Percentiles rank a stretch among this genome's conserved stretches.
phyloP scores from a whole-genome alignment of 1,284 basidiomycete genomes.

The Pascua sp. region DNA sequence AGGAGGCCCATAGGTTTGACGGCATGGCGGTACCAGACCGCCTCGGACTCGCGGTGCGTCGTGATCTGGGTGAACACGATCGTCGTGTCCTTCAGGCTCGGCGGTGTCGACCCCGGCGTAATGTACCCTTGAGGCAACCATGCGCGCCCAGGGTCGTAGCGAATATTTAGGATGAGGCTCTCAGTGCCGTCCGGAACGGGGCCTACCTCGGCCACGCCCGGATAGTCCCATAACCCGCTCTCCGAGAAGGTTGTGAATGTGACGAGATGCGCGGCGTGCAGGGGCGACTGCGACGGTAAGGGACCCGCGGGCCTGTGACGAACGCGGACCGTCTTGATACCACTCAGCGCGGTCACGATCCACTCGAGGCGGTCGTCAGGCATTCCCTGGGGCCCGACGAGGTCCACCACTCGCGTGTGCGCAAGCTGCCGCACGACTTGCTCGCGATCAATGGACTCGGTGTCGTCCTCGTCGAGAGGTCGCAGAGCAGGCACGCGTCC shows the following conservation, averaged over 20 bases:
- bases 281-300: not conserved
- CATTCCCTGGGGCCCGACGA: conserved; percentile 6
- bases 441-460: not conserved
- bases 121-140: conserved; percentile 14
- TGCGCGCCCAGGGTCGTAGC: conserved; percentile 13
- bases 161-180: conserved; percentile 12
- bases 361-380: conserved; percentile 1
- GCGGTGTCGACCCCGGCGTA: conserved; percentile 1
- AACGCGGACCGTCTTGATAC: conserved; percentile 5
- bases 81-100: not conserved
- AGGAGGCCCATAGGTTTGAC: conserved; percentile 12
- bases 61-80: conserved; percentile 14
- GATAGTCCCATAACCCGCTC: conserved; percentile 3
- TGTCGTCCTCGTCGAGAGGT: not conserved
- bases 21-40: conserved; percentile 9
- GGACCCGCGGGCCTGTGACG: conserved; percentile 8
- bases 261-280: conserved; percentile 1
- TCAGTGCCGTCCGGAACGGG: conserved; percentile 8
- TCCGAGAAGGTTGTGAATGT: conserved; percentile 14
- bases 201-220: conserved; percentile 9
- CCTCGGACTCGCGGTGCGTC: conserved; percentile 16
- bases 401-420: conserved; percentile 10
- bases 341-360: not conserved
- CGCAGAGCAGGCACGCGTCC: conserved; percentile 7
- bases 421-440: conserved; percentile 1